These are phyloP conservation scores for Talaromyces sp. DNA, from an alignment of 2,329 filamentous ascomycete genomes.

Conservation along the genomic window DNA sequence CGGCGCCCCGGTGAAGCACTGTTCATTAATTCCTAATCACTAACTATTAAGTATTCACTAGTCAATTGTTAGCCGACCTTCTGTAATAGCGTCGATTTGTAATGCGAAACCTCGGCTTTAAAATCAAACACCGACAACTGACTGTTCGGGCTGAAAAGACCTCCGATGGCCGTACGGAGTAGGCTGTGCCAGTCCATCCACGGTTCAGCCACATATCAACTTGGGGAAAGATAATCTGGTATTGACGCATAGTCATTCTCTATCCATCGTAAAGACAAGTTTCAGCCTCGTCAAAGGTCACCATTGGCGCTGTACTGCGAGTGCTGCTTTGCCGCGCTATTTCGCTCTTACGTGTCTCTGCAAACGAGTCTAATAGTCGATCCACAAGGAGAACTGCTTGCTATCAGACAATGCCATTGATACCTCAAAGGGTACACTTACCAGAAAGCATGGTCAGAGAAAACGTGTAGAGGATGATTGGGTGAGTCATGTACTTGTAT, in stretches of 20 bases:
- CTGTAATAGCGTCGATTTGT: not conserved
- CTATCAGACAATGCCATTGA: not conserved
- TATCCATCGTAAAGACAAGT: not conserved
- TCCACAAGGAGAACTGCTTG: conserved; percentile 29
- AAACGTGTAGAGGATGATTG: conserved; percentile 34
- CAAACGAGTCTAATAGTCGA: conserved; percentile 30
- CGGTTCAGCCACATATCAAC: not conserved
- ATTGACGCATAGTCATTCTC: not conserved
- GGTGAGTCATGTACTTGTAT: conserved; percentile 37
- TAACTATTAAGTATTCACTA: not conserved
- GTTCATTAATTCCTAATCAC: not conserved
- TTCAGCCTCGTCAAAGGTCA: conserved; percentile 1
- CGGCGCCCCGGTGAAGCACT: not conserved
- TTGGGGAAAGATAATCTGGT: not conserved
- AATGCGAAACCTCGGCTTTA: not conserved
- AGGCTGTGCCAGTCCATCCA: not conserved
- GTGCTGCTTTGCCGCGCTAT: conserved; percentile 16
- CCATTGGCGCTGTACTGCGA: conserved; percentile 8
- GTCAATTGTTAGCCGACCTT: not conserved
- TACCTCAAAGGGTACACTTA: conserved; percentile 14
- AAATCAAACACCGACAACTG: not conserved
- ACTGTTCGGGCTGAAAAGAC: not conserved
- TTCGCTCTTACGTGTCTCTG: conserved; percentile 18
- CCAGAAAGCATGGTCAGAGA: conserved; percentile 27
- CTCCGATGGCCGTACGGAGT: not conserved